A percentile compares a stretch with the other conserved stretches of the same genome.
Conservation (phyloP, 257 asterid species). For the Capsicum rhomboideum region DNA sequence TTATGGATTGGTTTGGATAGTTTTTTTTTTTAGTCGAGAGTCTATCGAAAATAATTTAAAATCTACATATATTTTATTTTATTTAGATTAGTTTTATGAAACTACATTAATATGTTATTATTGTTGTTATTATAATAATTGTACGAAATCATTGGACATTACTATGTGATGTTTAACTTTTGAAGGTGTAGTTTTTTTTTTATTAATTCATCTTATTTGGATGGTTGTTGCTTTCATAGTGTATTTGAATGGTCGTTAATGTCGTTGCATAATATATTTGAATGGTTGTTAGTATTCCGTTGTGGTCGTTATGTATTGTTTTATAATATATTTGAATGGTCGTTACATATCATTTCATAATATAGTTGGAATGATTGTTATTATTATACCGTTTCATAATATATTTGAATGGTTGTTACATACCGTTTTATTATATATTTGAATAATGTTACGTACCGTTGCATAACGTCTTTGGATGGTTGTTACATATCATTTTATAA, state of each 20-base stretch:
- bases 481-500: too few species aligned
- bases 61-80: too few species aligned
- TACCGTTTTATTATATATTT: too few species aligned
- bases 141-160: neutral
- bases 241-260: neutral
- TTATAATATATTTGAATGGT: neutral
- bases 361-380: too few species aligned
- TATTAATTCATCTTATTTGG: neutral
- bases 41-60: rapidly evolving
- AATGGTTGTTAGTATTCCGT: too few species aligned
- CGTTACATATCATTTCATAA: neutral
- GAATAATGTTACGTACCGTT: too few species aligned
- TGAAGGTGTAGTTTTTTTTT: neutral
- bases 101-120: neutral
- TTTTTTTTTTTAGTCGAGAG: neutral
- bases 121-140: neutral
- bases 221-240: neutral
- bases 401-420: neutral
- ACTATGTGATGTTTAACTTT: neutral
- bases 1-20: too few species aligned
- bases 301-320: too few species aligned
- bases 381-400: too few species aligned
- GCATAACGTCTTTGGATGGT: too few species aligned
- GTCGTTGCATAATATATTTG: neutral
- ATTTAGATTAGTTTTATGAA: rapidly evolving